phyloP scores from a whole-genome alignment of 768 basidiomycete genomes.

The Rhizopogon roseolus region DNA sequence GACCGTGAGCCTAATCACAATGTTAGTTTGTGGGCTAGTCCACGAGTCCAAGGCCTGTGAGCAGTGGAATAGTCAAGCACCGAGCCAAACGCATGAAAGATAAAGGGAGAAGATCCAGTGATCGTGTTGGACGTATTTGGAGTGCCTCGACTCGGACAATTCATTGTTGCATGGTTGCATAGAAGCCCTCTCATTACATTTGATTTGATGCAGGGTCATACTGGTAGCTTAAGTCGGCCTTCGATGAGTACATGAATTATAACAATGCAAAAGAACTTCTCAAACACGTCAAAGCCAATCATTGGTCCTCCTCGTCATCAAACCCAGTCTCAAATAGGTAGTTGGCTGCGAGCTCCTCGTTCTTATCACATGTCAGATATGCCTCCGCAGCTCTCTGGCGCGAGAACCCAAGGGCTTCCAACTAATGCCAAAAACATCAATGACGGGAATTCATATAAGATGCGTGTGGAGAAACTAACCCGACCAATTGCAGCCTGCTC shows the following conservation, averaged over 20 bases:
- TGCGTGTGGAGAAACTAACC: conserved; percentile 42
- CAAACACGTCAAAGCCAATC: neutral
- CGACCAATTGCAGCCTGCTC: conserved; percentile 87
- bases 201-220: neutral
- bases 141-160: no score
- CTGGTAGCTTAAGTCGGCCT: neutral
- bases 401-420: conserved; percentile 84
- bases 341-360: conserved; percentile 95
- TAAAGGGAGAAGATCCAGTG: no score
- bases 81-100: no score
- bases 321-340: conserved; percentile 78
- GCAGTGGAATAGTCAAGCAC: no score
- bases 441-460: neutral
- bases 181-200: neutral
- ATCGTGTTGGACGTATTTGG: no score
- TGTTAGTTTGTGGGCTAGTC: no score
- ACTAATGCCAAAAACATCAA: conserved; percentile 37
- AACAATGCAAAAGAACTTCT: conserved; percentile 1
- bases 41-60: no score
- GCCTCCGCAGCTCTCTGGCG: conserved; percentile 82
- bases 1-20: no score
- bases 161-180: no score
- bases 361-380: conserved; percentile 92
- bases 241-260: conserved; percentile 1
- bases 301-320: conserved; percentile 33